Base-by-base conservation (phyloP, 2,329 filamentous ascomycete species). In the Pseudopyrenochaeta lycopersici region DNA sequence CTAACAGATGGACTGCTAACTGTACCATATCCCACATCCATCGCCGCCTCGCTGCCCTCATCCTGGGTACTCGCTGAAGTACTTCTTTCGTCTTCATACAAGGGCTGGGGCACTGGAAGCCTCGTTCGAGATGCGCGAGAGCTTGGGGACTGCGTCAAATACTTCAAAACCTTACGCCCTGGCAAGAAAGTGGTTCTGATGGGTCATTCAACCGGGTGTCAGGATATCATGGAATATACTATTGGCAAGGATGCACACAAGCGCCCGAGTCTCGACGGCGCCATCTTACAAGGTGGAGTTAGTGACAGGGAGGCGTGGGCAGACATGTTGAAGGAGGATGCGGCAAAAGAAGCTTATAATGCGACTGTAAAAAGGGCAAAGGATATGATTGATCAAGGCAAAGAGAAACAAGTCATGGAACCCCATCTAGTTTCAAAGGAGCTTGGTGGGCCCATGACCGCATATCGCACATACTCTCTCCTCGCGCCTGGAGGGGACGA, bases 211-310 rank as follows among this genome's bases (percentile, higher is more conserved):
- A 90, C 88, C 0, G 88, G 88, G 0, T 89, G 71, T 42, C 88
- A 90, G 71, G 88, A 90, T 68, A 80, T 86, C 11, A 82, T 90
- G 76, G 84, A 89, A 62, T 90, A 90, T 60, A 69, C 88, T 1
- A 59, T 70, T n/a, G 68, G 66, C 39, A 66, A 57, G 27, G 75
- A 49, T 1, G 4, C 17, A 11, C 42, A 53, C 10, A 74, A 76
- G 35, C 77, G 84, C 11, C 83, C 85, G 0, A 77, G 52, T 0
- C 77, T 96, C 1, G 86, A 95, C 54, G 92, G 89, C 31, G 88
- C 87, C 43, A 89, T 97, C 39, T 77, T 97, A 49, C 92, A 96
- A 73, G 91, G 89, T 0, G 88, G 90, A 0, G 88, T 93, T 3
- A 91, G 87, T 1, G 92, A 97, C 72, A 83, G 91, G 27, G 89